phyloP scores from a whole-genome alignment of 108 stramenopile genomes.

The Fragilaria crotonensis region DNA sequence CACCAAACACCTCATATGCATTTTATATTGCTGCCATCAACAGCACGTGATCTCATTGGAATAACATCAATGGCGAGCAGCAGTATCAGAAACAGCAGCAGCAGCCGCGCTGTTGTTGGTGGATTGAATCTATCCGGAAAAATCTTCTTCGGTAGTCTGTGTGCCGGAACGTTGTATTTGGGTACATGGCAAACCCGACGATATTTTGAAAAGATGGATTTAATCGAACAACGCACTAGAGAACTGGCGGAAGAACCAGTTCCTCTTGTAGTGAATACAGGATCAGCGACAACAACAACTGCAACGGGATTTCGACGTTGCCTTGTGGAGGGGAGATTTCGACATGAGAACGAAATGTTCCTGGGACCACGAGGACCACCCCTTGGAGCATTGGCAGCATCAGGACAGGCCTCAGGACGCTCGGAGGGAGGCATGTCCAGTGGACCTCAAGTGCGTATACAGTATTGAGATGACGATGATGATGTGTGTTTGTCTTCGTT shows the following conservation, averaged over 20 bases:
- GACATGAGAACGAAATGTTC: slow-evolving; percentile 54
- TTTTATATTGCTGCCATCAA: too few species aligned
- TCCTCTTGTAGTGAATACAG: slow-evolving; percentile 4
- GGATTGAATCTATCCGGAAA: slow-evolving; percentile 26
- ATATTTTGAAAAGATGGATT: slow-evolving; percentile 60
- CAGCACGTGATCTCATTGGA: too few species aligned
- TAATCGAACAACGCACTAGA: slow-evolving; percentile 43
- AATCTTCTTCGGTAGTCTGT: slow-evolving; percentile 67
- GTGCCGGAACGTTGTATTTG: slow-evolving; percentile 72
- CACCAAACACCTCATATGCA: too few species aligned
- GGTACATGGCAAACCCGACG: slow-evolving; percentile 77
- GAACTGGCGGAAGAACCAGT: slow-evolving; percentile 48
- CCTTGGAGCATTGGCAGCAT: slow-evolving; percentile 42
- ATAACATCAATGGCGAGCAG: too few species aligned
- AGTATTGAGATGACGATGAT: too few species aligned
- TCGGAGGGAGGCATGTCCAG: slow-evolving; percentile 43
- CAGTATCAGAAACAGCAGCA: too few species aligned
- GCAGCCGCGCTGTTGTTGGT: too few species aligned
- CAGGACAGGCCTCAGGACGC: slow-evolving; percentile 34
- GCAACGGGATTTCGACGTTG: slow-evolving; percentile 41
- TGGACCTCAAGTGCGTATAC: slow-evolving; percentile 39
- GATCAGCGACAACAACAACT: slow-evolving; percentile 1
- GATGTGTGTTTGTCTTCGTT: too few species aligned
- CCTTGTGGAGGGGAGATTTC: slow-evolving; percentile 34
- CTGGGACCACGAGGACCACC: slow-evolving; percentile 85